phyloP scores from a whole-genome alignment of 2,329 filamentous ascomycete genomes.

The Rhexocercosporidium sp. region DNA sequence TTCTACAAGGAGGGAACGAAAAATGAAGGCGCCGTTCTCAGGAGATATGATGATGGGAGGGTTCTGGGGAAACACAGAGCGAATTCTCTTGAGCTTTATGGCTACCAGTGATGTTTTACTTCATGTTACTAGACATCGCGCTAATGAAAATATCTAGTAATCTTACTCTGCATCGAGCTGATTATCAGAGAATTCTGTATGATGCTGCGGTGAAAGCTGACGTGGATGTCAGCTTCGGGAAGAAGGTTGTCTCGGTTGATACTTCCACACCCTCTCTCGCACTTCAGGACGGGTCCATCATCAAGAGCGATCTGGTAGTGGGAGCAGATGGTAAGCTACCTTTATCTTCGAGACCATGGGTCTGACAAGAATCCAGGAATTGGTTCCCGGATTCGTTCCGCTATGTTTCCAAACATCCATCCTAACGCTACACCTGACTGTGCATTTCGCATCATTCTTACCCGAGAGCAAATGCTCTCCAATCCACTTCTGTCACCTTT shows the following conservation, averaged over 20 bases:
- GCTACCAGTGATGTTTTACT: constrained; percentile 6
- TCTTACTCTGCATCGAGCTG: constrained; percentile 16
- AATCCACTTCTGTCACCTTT: not conserved
- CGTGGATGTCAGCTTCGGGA: not conserved
- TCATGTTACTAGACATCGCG: not conserved
- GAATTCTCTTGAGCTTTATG: constrained; percentile 7
- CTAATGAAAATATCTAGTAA: constrained; percentile 1
- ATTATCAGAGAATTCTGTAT: constrained; percentile 22
- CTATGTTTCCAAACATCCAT: constrained; percentile 12
- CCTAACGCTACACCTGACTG: constrained; percentile 1
- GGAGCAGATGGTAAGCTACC: constrained; percentile 54
- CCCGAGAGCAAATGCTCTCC: not conserved
- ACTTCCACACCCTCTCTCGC: constrained; percentile 47
- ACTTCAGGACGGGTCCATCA: constrained; percentile 50
- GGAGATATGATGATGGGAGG: constrained; percentile 15
- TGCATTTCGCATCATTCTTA: constrained; percentile 11
- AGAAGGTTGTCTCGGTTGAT: constrained; percentile 36
- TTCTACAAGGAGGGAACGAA: constrained; percentile 15
- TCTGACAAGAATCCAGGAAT: constrained; percentile 10
- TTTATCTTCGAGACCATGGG: not conserved
- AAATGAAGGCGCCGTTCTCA: not conserved
- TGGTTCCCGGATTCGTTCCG: constrained; percentile 8
- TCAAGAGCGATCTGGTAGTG: constrained; percentile 55
- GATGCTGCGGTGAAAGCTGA: constrained; percentile 15
- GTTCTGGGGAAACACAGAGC: constrained; percentile 13